Percentiles rank a stretch among this genome's conserved stretches.
These are phyloP conservation scores for Carex cristatella DNA, from an alignment of 176 grass and related monocot species.

Conservation along the genomic window DNA sequence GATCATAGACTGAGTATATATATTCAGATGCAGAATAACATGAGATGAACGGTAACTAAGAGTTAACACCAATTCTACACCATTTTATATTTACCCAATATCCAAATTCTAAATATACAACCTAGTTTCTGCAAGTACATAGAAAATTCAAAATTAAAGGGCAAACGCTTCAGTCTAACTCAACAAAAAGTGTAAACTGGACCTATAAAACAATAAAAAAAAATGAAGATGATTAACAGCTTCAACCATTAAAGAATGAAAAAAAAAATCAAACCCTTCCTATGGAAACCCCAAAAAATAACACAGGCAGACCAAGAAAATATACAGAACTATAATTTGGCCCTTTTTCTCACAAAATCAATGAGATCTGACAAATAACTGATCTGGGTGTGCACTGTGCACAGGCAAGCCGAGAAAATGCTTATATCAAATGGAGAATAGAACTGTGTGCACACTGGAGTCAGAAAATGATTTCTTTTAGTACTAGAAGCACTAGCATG, in stretches of 20 bases:
- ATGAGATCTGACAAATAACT: neutral
- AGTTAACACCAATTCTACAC: neutral
- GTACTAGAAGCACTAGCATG: conserved; percentile 84
- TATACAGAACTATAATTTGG: conserved; percentile 14
- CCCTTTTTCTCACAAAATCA: neutral
- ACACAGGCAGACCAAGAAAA: neutral
- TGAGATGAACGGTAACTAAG: neutral
- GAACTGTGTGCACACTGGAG: neutral
- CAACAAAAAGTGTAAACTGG: neutral
- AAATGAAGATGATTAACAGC: neutral
- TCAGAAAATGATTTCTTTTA: conserved; percentile 84
- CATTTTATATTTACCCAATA: conserved; percentile 7
- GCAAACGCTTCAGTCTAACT: neutral
- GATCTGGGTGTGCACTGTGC: neutral
- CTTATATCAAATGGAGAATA: neutral
- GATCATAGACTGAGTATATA: neutral
- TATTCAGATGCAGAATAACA: neutral
- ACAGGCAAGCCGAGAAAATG: neutral
- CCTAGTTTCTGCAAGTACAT: neutral
- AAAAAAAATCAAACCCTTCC: conserved; percentile 20
- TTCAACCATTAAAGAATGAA: conserved; percentile 10
- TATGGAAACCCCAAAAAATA: neutral
- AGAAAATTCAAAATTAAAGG: neutral
- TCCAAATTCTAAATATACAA: neutral
- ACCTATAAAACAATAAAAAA: neutral